A percentile compares a stretch with the other conserved stretches of the same genome.
phyloP scores from a whole-genome alignment of 805 yeast species.

The Ogataea corticis region DNA sequence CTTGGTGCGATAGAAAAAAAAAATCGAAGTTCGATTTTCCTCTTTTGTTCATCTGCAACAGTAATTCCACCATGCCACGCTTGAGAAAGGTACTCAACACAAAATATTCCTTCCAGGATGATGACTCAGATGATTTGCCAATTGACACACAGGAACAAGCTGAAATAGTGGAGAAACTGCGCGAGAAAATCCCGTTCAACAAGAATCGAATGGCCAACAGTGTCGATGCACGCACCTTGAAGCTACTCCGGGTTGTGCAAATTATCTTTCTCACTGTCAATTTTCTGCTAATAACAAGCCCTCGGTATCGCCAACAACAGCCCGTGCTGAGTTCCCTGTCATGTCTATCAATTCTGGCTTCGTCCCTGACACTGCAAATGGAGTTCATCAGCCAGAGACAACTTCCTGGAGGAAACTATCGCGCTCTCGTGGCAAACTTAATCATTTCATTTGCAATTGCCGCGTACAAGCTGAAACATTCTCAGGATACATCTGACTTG shows the following conservation, averaged over 20 bases:
- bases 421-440: constrained; percentile 2
- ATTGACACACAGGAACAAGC: constrained; percentile 29
- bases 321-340: constrained; percentile 28
- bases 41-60: no score
- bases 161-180: constrained; percentile 17
- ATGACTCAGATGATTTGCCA: constrained; percentile 15
- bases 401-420: constrained; percentile 4
- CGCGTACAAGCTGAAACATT: constrained; percentile 10
- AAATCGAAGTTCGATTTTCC: not conserved
- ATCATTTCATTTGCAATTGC: constrained; percentile 11
- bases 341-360: constrained; percentile 21
- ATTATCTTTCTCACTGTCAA: constrained; percentile 23
- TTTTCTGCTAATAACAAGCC: constrained; percentile 27
- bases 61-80: constrained; percentile 31
- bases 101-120: constrained; percentile 24
- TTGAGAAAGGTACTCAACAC: constrained; percentile 27
- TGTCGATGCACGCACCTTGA: constrained; percentile 11
- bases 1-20: not conserved
- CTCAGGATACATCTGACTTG: constrained; percentile 18
- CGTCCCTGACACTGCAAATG: constrained; percentile 22
- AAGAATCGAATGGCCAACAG: constrained; percentile 10
- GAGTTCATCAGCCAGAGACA: constrained; percentile 17
- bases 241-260: constrained; percentile 19
- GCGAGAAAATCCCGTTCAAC: constrained; percentile 22
- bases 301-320: constrained; percentile 30